Conservation (phyloP, 2,329 filamentous ascomycete species). For the Arthrobotrys megalospora region DNA sequence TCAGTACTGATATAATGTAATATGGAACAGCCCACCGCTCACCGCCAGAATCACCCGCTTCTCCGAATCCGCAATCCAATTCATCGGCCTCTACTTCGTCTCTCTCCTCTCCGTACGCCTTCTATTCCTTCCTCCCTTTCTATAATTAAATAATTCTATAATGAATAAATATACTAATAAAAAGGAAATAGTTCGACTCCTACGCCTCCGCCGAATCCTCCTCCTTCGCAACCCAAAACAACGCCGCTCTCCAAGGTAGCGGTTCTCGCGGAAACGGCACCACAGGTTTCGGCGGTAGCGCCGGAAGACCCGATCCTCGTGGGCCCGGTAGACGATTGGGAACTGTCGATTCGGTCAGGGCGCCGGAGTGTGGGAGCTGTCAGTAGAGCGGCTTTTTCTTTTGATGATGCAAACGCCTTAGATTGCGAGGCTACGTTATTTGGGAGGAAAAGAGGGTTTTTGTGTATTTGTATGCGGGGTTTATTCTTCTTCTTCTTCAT, state of each 20-base stretch:
- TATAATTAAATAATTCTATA: background rate
- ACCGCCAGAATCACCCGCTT: conserved; percentile 49
- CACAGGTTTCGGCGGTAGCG: conserved; percentile 31
- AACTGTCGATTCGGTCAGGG: conserved; percentile 46
- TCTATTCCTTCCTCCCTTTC: background rate
- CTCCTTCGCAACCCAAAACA: conserved; percentile 56
- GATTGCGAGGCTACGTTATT: too few relatives aligned
- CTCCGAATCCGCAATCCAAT: conserved; percentile 56
- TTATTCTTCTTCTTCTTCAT: background rate
- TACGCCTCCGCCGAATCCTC: conserved; percentile 52
- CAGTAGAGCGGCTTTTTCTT: conserved; percentile 1
- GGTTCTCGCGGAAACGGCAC: conserved; percentile 22
- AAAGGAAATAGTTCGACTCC: conserved; percentile 45
- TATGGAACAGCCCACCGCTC: conserved; percentile 42
- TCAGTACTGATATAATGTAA: conserved; percentile 17
- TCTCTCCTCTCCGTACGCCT: conserved; percentile 56
- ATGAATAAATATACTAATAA: conserved; percentile 11
- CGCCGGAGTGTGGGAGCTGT: conserved; percentile 51
- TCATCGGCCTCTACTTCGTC: conserved; percentile 55
- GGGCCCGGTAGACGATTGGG: conserved; percentile 40
- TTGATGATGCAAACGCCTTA: background rate
- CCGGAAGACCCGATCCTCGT: conserved; percentile 39
- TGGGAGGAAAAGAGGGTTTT: too few relatives aligned
- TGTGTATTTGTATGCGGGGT: too few relatives aligned
- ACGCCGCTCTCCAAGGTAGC: conserved; percentile 43